Base-by-base conservation (phyloP, 1,139 yeast genomes). In the Wickerhamiella pararugosa region DNA sequence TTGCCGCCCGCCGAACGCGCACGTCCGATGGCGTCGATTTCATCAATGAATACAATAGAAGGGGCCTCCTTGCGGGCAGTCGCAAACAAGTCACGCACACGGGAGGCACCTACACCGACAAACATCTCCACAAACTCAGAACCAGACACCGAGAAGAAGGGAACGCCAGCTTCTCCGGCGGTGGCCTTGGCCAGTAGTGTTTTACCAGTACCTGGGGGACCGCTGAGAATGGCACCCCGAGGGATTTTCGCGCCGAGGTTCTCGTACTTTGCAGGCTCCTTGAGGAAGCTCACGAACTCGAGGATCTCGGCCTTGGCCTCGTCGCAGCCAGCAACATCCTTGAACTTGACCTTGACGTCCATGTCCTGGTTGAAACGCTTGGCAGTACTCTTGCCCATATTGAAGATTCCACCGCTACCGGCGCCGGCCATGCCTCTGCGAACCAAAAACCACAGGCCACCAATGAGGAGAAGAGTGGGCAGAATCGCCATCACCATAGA, bases 181-280 rank as follows among this genome's bases (percentile, higher is more conserved):
- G 98, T 90, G 7, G 98, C 98, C 61, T 83, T 87, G 7, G 98
- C 98, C 45, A 90, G 67, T 48, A 90, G 67, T 1, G 98, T 90
- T 62, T 90, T 90, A 75, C 98, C 98, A 5, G 98, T 90, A 69
- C 98, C 98, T 39, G 98, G 98, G 7, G 97, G 95, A 45, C 98
- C 98, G 8, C 95, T 82, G 47, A 90, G 66, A 51, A 90, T 83
- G 6, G 98, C 98, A 54, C 98, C 98, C 58, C 97, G 75, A 40
- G 98, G 98, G 50, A 90, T 90, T 62, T 84, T 84, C 21, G 97
- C 98, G 31, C 98, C 98, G 39, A 90, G 67, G 49, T 73, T 75
- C 59, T 86, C 95, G 60, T 87, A 90, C 58, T 84, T 84, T 36
- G 71, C 71, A n/a, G 98, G 98, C 52, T 84, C 73, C 60, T 86